Percentiles rank a stretch among this genome's conserved stretches.
Conservation (phyloP, 2,329 filamentous ascomycete species). For the Xylariaceae sp. region DNA sequence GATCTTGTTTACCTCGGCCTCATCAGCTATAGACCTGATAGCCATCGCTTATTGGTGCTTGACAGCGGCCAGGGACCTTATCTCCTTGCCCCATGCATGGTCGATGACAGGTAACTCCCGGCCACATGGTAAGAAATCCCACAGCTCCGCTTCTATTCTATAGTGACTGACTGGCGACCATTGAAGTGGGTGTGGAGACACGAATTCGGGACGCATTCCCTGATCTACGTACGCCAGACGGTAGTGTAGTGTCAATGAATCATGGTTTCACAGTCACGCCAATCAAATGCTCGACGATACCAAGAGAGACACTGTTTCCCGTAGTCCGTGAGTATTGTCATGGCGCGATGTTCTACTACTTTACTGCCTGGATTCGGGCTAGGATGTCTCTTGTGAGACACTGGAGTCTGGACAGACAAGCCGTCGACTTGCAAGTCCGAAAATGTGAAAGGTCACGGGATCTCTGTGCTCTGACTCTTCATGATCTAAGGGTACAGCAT, state of each 20-base stretch:
- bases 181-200: conserved; percentile 1
- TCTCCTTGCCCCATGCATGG: background rate
- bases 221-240: background rate
- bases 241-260: conserved; percentile 1
- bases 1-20: conserved; percentile 7
- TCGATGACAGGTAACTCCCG: conserved; percentile 15
- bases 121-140: conserved; percentile 7
- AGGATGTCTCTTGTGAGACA: background rate
- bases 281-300: background rate
- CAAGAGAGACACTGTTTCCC: background rate
- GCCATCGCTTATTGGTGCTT: background rate
- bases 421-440: background rate
- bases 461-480: background rate
- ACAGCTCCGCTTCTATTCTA: conserved; percentile 8
- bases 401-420: background rate
- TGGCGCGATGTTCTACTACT: background rate
- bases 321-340: background rate
- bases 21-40: conserved; percentile 8
- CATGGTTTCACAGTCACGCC: conserved; percentile 4
- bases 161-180: conserved; percentile 4
- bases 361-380: background rate
- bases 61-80: conserved; percentile 5
- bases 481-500: background rate
- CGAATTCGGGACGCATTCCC: conserved; percentile 3
- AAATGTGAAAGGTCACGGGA: background rate